Conservation (phyloP, 208 protist species). For the Acanthamoeba polyphaga region DNA sequence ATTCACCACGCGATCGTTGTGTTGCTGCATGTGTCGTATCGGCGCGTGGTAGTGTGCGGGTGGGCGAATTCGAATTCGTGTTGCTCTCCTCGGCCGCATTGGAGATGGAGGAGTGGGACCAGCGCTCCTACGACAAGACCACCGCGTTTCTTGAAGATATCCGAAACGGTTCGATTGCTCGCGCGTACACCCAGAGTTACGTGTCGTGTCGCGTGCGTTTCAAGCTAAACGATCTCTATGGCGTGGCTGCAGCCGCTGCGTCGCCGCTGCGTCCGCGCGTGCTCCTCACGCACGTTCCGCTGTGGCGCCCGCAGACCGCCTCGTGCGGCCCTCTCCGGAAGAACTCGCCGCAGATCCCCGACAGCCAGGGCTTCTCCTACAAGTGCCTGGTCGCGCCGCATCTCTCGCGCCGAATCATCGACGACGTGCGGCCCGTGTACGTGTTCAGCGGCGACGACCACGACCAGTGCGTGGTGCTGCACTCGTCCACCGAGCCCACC, state of each 20-base stretch:
- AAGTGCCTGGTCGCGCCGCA: background rate
- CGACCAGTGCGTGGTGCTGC: slow-evolving; percentile 50
- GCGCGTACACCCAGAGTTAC: background rate
- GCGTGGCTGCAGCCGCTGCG: background rate
- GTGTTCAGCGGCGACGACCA: slow-evolving; percentile 62
- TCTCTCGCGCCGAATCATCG: background rate
- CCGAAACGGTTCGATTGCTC: background rate
- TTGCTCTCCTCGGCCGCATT: background rate
- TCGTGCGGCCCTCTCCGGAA: background rate
- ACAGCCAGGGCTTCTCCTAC: slow-evolving; percentile 36
- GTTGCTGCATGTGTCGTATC: background rate
- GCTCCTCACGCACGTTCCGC: slow-evolving; percentile 47
- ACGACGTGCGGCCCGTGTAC: slow-evolving; percentile 7
- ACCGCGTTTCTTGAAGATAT: background rate
- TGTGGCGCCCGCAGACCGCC: slow-evolving; percentile 24
- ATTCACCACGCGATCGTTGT: no score
- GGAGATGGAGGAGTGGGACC: slow-evolving; percentile 6
- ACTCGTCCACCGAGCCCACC: slow-evolving; percentile 36
- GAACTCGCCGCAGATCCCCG: slow-evolving; percentile 1
- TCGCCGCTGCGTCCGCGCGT: background rate
- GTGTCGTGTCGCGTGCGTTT: background rate
- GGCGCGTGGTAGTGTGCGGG: background rate
- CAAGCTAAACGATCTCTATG: background rate
- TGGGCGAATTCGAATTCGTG: slow-evolving; percentile 22
- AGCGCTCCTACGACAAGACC: background rate